Evolutionary conservation across 306 rosid genomes (phyloP).

Genomic region (Ormosia semicastrata): DNA sequence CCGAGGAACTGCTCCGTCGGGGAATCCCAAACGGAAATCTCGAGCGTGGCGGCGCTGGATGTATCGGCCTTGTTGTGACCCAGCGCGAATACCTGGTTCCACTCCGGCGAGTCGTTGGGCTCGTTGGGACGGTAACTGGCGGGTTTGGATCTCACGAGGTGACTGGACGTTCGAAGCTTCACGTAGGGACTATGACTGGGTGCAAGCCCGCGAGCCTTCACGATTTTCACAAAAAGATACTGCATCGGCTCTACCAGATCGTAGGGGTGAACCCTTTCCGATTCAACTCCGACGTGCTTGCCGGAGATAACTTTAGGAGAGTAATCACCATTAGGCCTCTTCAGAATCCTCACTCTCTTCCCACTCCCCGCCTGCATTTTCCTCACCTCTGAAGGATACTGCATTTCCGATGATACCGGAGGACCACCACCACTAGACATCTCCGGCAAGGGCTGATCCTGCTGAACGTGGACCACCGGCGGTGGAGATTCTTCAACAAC

Average conservation of each 20-base stretch:
- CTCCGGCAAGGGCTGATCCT: conserved; percentile 43
- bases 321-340: conserved; percentile 63
- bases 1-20: conserved; percentile 71
- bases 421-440: conserved; percentile 26
- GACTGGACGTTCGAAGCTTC: conserved; percentile 50
- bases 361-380: conserved; percentile 62
- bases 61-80: conserved; percentile 55
- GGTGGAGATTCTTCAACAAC: conserved; percentile 56
- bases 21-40: conserved; percentile 70
- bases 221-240: conserved; percentile 68
- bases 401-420: conserved; percentile 35
- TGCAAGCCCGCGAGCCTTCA: conserved; percentile 70
- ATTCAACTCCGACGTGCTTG: conserved; percentile 24
- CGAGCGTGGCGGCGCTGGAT: conserved; percentile 44
- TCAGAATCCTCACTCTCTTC: conserved; percentile 59
- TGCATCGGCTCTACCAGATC: conserved; percentile 93
- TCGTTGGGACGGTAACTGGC: conserved; percentile 58
- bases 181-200: conserved; percentile 59
- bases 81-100: conserved; percentile 72
- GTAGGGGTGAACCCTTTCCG: conserved; percentile 69
- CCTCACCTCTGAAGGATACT: conserved; percentile 53
- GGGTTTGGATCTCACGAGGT: conserved; percentile 48
- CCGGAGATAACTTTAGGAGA: conserved; percentile 62
- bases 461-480: conserved; percentile 49
- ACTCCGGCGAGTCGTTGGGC: conserved; percentile 73